Evolutionary conservation across 2,329 filamentous ascomycete genomes (phyloP), one percentile per base, ranked within the genome.

Genomic region (Fusarium sp.): DNA sequence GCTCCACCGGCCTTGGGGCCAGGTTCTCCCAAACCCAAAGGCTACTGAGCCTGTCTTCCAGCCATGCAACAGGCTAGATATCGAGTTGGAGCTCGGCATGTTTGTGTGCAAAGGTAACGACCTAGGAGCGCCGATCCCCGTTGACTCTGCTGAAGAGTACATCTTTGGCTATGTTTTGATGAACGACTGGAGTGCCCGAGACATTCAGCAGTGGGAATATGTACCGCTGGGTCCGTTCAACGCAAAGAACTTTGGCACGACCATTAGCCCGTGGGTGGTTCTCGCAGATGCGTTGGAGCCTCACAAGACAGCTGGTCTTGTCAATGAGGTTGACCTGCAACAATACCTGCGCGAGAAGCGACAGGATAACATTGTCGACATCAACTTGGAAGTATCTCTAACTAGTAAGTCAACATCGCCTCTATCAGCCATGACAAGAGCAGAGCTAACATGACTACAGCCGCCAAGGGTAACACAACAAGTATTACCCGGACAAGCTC

Each of bases 31-130:
- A 27, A 80, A 81, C 56, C 81, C 83, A 2, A 88, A 71, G 84
- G 90, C 75, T 3, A 73, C 69, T 18, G 86, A 87, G 2, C 84
- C 84, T 3, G 90, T 93, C 64, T 88, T 89, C 9, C 87, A 90
- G 0, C 91, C 90, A 74, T 89, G 88, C 74, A 88, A 78, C 25
- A 75, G 88, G 73, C 85, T 97, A 0, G 94, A 97, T 77, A 90
- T 95, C 38, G 94, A 97, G 81, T 85, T 96, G 5, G 94, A 97
- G 80, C 84, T 96, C 11, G 94, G 92, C 4, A 92, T 91, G 62
- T 95, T 95, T 78, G 85, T 96, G 6, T 92, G 91, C 83, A 90
- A 86, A 47, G 85, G 87, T 4, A 95, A 94, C 71, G 80, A 87
- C 4, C 85, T 95, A 67, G 93, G 94, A 4, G 85, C 89, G 64